Conservation (phyloP, 2,329 filamentous ascomycete genomes). For the Phialophora macrospora region DNA sequence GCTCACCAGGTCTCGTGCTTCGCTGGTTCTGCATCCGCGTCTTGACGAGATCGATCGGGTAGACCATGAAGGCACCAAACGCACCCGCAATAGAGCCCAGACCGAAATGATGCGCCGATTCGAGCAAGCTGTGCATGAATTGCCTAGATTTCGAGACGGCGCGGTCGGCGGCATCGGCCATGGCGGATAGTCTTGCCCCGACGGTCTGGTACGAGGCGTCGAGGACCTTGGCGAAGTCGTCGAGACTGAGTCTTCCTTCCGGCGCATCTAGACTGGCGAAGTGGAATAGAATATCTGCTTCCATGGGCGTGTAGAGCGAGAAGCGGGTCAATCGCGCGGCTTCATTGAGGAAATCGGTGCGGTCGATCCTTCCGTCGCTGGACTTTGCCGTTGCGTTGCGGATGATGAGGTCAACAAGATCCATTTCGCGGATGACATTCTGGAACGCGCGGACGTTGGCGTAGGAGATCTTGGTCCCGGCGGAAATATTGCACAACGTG, state of each 20-base stretch:
- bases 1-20: slow-evolving; percentile 76
- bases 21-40: slow-evolving; percentile 98
- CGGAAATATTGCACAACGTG: slow-evolving; percentile 91
- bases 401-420: slow-evolving; percentile 91
- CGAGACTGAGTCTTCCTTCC: slow-evolving; percentile 78
- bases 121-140: slow-evolving; percentile 67
- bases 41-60: slow-evolving; percentile 98
- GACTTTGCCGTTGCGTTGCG: slow-evolving; percentile 84
- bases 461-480: slow-evolving; percentile 92
- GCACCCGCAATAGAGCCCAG: slow-evolving; percentile 90
- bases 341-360: slow-evolving; percentile 92
- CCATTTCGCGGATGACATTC: slow-evolving; percentile 98
- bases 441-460: slow-evolving; percentile 97
- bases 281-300: slow-evolving; percentile 97
- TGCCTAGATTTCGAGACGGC: slow-evolving; percentile 61
- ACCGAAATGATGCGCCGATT: slow-evolving; percentile 86
- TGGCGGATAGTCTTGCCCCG: slow-evolving; percentile 55
- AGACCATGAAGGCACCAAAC: slow-evolving; percentile 99
- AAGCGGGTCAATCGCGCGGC: slow-evolving; percentile 89
- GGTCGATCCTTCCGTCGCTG: slow-evolving; percentile 87
- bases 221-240: slow-evolving; percentile 91
- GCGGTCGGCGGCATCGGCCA: slow-evolving; percentile 51
- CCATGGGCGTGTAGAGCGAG: slow-evolving; percentile 96
- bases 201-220: slow-evolving; percentile 85
- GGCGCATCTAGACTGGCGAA: slow-evolving; percentile 92